Percentiles rank a stretch among this genome's conserved stretches.
These are phyloP conservation scores for Capsicum baccatum DNA, from an alignment of 257 asterid species.

Conservation along the genomic window DNA sequence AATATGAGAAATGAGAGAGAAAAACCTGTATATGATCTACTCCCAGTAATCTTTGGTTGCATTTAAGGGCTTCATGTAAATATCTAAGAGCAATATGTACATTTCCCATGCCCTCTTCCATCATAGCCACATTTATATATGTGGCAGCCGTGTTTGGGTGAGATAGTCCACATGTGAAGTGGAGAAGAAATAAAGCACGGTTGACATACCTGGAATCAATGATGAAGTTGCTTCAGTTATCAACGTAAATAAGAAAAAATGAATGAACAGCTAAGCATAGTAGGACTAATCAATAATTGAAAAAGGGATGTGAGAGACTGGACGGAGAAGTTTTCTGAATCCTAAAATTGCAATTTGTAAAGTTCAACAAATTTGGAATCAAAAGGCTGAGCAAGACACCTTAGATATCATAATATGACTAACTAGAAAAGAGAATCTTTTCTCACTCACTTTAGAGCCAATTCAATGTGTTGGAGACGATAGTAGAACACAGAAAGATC, in stretches of 20 bases:
- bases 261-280: slow-evolving; percentile 22
- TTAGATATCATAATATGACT: not conserved
- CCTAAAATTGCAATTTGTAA: slow-evolving; percentile 3
- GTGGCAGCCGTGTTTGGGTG: slow-evolving; percentile 99
- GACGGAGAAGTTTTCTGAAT: not conserved
- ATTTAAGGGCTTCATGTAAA: slow-evolving; percentile 98
- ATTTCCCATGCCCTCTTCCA: slow-evolving; percentile 99
- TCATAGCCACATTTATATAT: slow-evolving; percentile 97
- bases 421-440: slow-evolving; percentile 32
- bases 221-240: slow-evolving; percentile 17
- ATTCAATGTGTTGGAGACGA: slow-evolving; percentile 97
- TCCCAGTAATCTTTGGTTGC: slow-evolving; percentile 88
- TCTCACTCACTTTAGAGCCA: slow-evolving; percentile 89
- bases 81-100: slow-evolving; percentile 97
- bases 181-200: slow-evolving; percentile 95
- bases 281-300: slow-evolving; percentile 16
- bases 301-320: not conserved
- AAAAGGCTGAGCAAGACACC: slow-evolving; percentile 7
- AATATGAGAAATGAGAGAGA: slow-evolving; percentile 50
- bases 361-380: slow-evolving; percentile 4
- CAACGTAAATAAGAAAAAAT: slow-evolving; percentile 17
- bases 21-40: slow-evolving; percentile 97
- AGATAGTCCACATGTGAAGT: slow-evolving; percentile 97
- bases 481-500: slow-evolving; percentile 97
- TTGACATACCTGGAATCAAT: slow-evolving; percentile 78